These are phyloP conservation scores for Bipolaris bicolor DNA, from an alignment of 2,329 filamentous ascomycete genomes.

Conservation along the genomic window DNA sequence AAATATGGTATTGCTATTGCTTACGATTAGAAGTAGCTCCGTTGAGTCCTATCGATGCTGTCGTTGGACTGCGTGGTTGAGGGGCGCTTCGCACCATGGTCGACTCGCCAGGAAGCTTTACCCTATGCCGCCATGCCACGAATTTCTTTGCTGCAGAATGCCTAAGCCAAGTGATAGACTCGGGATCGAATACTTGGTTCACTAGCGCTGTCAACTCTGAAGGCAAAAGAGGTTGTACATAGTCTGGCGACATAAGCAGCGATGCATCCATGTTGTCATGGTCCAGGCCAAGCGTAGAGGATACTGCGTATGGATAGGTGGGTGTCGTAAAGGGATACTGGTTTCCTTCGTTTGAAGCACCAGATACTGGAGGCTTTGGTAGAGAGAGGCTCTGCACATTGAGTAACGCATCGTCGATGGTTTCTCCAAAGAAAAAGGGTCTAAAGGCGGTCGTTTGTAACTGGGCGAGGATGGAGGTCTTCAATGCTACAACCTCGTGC, in stretches of 20 bases:
- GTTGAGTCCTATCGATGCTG: constrained; percentile 39
- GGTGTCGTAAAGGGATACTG: constrained; percentile 41
- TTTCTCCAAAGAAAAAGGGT: constrained; percentile 69
- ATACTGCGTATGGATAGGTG: constrained; percentile 73
- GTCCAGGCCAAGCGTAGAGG: constrained; percentile 73
- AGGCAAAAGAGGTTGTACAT: constrained; percentile 76
- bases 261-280: constrained; percentile 89
- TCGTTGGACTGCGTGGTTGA: constrained; percentile 35
- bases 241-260: constrained; percentile 89
- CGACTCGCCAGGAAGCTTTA: constrained; percentile 34
- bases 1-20: not conserved
- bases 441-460: constrained; percentile 64
- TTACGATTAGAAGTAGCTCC: constrained; percentile 35
- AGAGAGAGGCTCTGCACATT: constrained; percentile 42
- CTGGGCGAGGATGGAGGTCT: constrained; percentile 63
- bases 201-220: constrained; percentile 77
- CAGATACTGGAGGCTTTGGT: constrained; percentile 5
- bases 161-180: constrained; percentile 80
- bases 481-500: constrained; percentile 64
- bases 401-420: constrained; percentile 44
- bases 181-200: constrained; percentile 75
- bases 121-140: constrained; percentile 68
- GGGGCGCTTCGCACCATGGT: constrained; percentile 35
- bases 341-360: constrained; percentile 18
- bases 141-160: constrained; percentile 84